These are phyloP conservation scores for Diaporthe caulivora DNA, from an alignment of 2,329 filamentous ascomycete genomes.

Conservation along the genomic window DNA sequence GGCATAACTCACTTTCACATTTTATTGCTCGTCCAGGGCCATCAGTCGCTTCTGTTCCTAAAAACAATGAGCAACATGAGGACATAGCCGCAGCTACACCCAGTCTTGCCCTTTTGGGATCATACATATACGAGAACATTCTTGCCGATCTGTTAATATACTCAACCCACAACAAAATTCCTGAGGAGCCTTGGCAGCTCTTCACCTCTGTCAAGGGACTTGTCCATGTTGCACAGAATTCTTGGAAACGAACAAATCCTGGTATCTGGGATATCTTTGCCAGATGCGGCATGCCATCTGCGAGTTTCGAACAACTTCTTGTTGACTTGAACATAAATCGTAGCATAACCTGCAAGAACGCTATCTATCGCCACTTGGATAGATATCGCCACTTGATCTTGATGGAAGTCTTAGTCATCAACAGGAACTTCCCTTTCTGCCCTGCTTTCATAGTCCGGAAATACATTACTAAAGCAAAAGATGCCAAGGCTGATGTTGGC, in stretches of 20 bases:
- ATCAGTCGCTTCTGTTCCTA: not conserved
- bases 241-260: not conserved
- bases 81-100: not conserved
- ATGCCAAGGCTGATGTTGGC: not conserved
- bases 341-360: not conserved
- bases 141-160: not conserved
- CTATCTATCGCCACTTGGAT: no score
- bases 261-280: not conserved
- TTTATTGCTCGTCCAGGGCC: not conserved
- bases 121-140: not conserved
- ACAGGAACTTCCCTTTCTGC: not conserved
- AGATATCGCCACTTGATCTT: not conserved
- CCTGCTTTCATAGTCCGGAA: not conserved
- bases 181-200: not conserved
- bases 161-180: not conserved
- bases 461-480: not conserved
- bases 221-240: no score
- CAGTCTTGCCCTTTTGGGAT: not conserved
- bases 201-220: not conserved
- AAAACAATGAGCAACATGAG: not conserved
- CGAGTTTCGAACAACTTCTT: not conserved
- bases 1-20: not conserved
- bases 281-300: rapidly evolving
- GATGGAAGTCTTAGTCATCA: not conserved
- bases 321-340: rapidly evolving